phyloP scores from a whole-genome alignment of 805 yeast species.

The Saccharomycopsis microspora region DNA sequence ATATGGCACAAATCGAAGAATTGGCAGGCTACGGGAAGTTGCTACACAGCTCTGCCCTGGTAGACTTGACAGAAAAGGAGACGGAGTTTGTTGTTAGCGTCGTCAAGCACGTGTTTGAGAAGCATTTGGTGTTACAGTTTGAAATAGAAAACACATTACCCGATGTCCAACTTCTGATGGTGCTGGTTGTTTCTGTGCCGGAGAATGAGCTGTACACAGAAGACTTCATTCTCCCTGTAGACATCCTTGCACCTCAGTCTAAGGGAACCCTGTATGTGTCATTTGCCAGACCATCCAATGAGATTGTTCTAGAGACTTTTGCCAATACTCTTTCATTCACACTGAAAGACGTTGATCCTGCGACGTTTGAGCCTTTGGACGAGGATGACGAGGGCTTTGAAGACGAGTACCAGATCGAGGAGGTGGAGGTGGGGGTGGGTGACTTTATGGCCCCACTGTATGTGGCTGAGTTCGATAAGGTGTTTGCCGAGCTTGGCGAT shows the following conservation, averaged over 20 bases:
- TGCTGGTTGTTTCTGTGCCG: conserved; percentile 57
- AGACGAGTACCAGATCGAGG: conserved; percentile 89
- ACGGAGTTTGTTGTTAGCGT: conserved; percentile 86
- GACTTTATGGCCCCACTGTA: conserved; percentile 74
- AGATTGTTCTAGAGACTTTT: conserved; percentile 36
- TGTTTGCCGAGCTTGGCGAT: conserved; percentile 56
- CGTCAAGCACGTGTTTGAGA: conserved; percentile 70
- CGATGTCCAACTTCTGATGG: conserved; percentile 66
- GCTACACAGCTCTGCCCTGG: conserved; percentile 53
- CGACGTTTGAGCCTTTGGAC: conserved; percentile 52
- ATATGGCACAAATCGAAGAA: conserved; percentile 60
- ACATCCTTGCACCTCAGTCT: conserved; percentile 56
- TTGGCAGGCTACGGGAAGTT: conserved; percentile 63
- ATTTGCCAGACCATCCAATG: conserved; percentile 45
- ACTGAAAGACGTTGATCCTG: conserved; percentile 68
- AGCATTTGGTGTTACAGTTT: conserved; percentile 68
- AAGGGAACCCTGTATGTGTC: conserved; percentile 73
- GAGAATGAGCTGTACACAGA: conserved; percentile 46
- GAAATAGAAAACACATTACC: conserved; percentile 76
- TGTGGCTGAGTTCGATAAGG: conserved; percentile 60
- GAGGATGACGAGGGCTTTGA: conserved; percentile 75
- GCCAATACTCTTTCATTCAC: conserved; percentile 62
- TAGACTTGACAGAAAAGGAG: conserved; percentile 78
- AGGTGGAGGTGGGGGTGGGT: conserved; percentile 61
- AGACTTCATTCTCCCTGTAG: conserved; percentile 66